Percentiles rank a stretch among this genome's conserved stretches.
These are phyloP conservation scores for Saturnispora sekii DNA, from an alignment of 805 yeast genomes.

Conservation along the genomic window DNA sequence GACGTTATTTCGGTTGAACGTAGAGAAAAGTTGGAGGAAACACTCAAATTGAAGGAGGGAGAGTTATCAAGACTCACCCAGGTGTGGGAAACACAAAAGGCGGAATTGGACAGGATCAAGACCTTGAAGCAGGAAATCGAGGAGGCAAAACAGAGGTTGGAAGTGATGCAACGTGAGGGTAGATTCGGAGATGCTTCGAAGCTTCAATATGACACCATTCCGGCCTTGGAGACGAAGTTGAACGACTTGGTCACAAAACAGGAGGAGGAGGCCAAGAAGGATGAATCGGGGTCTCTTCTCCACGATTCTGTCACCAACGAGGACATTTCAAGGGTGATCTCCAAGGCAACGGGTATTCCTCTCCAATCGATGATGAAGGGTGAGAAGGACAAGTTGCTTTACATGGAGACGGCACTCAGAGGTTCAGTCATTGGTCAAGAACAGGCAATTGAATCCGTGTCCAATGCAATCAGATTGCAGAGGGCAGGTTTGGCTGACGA, in stretches of 20 bases:
- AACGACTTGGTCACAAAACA: conserved; percentile 31
- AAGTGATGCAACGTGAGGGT: conserved; percentile 73
- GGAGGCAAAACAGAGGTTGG: conserved; percentile 73
- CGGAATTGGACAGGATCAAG: conserved; percentile 68
- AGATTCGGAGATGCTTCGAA: conserved; percentile 85
- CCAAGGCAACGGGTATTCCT: conserved; percentile 95
- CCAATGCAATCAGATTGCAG: conserved; percentile 92
- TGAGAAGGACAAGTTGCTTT: conserved; percentile 81
- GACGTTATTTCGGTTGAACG: conserved; percentile 78
- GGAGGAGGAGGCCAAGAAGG: conserved; percentile 27
- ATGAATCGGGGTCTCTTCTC: conserved; percentile 31
- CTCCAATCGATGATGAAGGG: conserved; percentile 85
- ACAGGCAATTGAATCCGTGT: conserved; percentile 80
- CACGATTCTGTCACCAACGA: conserved; percentile 93
- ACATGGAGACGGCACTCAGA: conserved; percentile 74
- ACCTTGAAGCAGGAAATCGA: conserved; percentile 75
- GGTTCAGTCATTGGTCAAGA: conserved; percentile 90
- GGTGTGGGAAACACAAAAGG: conserved; percentile 80
- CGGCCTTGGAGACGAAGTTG: conserved; percentile 59
- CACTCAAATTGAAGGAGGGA: conserved; percentile 48
- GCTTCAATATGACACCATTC: conserved; percentile 79
- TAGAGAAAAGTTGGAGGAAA: conserved; percentile 60
- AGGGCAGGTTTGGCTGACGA: conserved; percentile 95
- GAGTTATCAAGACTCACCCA: conserved; percentile 67
- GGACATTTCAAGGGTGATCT: conserved; percentile 86